Evolutionary conservation across 768 basidiomycete species (phyloP).

Genomic region (Kwoniella pini): DNA sequence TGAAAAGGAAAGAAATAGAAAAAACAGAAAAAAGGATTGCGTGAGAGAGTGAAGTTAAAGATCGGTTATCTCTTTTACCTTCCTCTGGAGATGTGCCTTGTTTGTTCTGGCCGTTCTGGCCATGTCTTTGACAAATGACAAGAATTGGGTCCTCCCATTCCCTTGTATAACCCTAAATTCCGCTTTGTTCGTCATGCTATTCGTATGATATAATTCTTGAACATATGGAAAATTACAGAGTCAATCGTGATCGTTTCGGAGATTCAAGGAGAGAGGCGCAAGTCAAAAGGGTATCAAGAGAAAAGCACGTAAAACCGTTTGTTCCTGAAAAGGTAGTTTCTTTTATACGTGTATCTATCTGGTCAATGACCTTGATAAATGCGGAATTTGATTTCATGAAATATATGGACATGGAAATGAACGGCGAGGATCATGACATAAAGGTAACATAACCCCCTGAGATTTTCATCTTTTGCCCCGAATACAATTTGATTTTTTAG

Average conservation of each 20-base stretch:
- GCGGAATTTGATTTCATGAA: too few species aligned
- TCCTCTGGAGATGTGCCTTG: constrained; percentile 9
- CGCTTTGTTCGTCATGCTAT: neutral
- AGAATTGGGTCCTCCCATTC: neutral
- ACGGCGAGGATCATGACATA: neutral
- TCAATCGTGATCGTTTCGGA: neutral
- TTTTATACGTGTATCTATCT: neutral
- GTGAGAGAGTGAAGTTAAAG: neutral
- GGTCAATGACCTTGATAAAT: neutral
- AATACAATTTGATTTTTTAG: neutral
- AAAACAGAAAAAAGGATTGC: neutral
- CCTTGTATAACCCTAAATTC: neutral
- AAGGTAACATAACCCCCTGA: constrained; percentile 1
- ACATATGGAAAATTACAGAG: too few species aligned
- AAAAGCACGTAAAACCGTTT: neutral
- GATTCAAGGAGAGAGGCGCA: constrained; percentile 1
- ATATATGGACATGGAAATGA: neutral
- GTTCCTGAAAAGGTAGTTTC: neutral
- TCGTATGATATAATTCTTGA: too few species aligned
- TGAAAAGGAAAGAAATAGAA: neutral
- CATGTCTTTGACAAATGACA: neutral
- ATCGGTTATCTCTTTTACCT: neutral
- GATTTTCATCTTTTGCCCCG: neutral
- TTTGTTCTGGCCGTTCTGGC: neutral
- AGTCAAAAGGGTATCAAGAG: neutral